A percentile compares a stretch with the other conserved stretches of the same genome.
Evolutionary conservation across 2,329 filamentous ascomycete genomes (phyloP).

Genomic region (Alternaria sp.): DNA sequence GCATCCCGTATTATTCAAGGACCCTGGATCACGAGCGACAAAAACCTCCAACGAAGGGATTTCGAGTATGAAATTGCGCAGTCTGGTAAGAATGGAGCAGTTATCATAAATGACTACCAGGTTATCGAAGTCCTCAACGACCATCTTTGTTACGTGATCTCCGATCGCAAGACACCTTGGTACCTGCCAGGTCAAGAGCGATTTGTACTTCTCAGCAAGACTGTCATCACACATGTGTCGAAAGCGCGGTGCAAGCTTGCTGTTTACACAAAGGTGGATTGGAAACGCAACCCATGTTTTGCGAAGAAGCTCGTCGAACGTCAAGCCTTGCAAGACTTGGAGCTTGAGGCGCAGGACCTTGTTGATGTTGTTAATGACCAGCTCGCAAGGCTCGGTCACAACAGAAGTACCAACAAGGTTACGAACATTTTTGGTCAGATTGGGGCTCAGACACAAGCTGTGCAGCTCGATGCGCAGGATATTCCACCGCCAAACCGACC

Average conservation of each 20-base stretch:
- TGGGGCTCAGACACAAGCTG: slow-evolving; percentile 71
- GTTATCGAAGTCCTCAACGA: slow-evolving; percentile 74
- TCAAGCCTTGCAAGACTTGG: slow-evolving; percentile 77
- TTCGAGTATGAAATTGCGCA: slow-evolving; percentile 81
- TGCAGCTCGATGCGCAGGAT: slow-evolving; percentile 54
- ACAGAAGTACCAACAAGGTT: slow-evolving; percentile 77
- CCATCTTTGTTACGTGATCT: slow-evolving; percentile 71
- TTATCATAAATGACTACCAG: slow-evolving; percentile 80
- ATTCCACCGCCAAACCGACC: slow-evolving; percentile 50
- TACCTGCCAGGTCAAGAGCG: slow-evolving; percentile 82
- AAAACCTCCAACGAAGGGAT: slow-evolving; percentile 75
- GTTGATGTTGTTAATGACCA: slow-evolving; percentile 80
- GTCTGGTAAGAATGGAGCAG: slow-evolving; percentile 37
- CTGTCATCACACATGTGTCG: slow-evolving; percentile 90
- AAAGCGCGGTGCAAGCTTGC: slow-evolving; percentile 93
- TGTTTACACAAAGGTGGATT: slow-evolving; percentile 86
- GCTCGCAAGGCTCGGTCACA: slow-evolving; percentile 75
- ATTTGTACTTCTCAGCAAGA: slow-evolving; percentile 85
- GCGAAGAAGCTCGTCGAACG: slow-evolving; percentile 62
- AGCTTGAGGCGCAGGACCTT: slow-evolving; percentile 75
- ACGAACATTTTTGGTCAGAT: slow-evolving; percentile 81
- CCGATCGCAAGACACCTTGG: slow-evolving; percentile 73
- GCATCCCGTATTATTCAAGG: slow-evolving; percentile 74
- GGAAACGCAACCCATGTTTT: slow-evolving; percentile 67
- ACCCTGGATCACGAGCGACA: slow-evolving; percentile 78